Conservation (phyloP, 345 rosid species). For the Citrus maxima region DNA sequence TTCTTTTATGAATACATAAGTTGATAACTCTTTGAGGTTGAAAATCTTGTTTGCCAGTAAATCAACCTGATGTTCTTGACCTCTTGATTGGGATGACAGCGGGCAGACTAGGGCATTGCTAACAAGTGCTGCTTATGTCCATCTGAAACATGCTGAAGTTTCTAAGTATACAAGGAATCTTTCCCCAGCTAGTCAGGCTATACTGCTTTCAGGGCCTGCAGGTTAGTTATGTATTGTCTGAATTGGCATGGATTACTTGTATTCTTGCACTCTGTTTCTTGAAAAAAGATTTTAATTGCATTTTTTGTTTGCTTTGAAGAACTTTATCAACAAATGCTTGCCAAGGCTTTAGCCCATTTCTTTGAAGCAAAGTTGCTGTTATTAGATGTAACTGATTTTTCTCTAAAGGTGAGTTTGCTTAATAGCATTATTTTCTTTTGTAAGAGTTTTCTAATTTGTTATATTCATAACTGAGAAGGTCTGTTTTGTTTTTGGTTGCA, state of each 20-base stretch:
- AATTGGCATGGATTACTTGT: background rate
- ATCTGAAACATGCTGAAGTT: constrained; percentile 86
- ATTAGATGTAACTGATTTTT: constrained; percentile 79
- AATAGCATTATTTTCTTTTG: background rate
- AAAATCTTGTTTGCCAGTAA: background rate
- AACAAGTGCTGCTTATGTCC: constrained; percentile 93
- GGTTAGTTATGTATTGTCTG: constrained; percentile 34
- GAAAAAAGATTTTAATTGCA: constrained; percentile 1
- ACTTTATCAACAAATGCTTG: constrained; percentile 97
- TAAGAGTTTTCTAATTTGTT: background rate
- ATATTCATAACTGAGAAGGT: background rate
- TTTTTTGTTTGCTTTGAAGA: constrained; percentile 35
- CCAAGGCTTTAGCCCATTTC: constrained; percentile 91
- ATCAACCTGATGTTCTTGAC: background rate
- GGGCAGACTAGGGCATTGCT: constrained; percentile 81
- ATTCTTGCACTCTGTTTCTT: background rate
- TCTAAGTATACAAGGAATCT: constrained; percentile 77
- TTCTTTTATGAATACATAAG: too few relatives aligned
- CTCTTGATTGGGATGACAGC: constrained; percentile 39
- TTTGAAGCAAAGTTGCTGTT: constrained; percentile 89
- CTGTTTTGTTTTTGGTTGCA: constrained; percentile 24
- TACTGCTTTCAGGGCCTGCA: constrained; percentile 95
- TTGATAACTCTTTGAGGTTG: background rate
- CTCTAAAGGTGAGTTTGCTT: constrained; percentile 55
- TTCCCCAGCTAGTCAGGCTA: constrained; percentile 81